Percentiles rank a stretch among this genome's conserved stretches.
These are phyloP conservation scores for Xylariaceae sp. DNA, from an alignment of 2,329 filamentous ascomycete species.

Conservation along the genomic window DNA sequence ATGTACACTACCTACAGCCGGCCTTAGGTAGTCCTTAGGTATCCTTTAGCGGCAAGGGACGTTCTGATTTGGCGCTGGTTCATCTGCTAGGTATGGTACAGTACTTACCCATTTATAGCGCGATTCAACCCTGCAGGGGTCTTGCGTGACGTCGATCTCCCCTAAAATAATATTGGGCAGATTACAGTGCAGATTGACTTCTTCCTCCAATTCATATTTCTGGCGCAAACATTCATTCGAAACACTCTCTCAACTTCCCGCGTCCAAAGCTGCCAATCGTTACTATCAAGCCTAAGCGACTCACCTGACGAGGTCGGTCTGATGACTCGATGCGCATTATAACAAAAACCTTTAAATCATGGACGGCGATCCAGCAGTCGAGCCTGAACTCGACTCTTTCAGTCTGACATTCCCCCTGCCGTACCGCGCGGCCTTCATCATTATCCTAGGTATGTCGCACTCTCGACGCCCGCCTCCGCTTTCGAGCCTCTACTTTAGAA, in stretches of 20 bases:
- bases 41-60: neutral
- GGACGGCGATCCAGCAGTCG: constrained; percentile 77
- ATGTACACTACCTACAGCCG: neutral
- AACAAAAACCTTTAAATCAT: constrained; percentile 49
- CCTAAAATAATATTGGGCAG: constrained; percentile 12
- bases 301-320: neutral
- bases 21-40: neutral
- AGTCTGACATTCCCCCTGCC: constrained; percentile 87
- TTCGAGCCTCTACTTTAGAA: neutral
- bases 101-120: constrained; percentile 1
- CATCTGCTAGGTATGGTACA: no score
- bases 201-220: neutral
- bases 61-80: neutral
- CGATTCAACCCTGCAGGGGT: constrained; percentile 9
- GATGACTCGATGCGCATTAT: constrained; percentile 22
- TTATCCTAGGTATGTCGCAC: constrained; percentile 72
- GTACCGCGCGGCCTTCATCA: constrained; percentile 84
- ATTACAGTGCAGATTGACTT: constrained; percentile 4
- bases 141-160: constrained; percentile 25
- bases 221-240: constrained; percentile 9
- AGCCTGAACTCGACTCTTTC: constrained; percentile 80
- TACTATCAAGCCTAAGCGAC: neutral
- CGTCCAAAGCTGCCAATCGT: neutral
- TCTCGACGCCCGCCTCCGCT: neutral
- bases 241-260: neutral